Evolutionary conservation across 495 filamentous ascomycete species (phyloP).

Genomic region (Jackrogersella multiformis): DNA sequence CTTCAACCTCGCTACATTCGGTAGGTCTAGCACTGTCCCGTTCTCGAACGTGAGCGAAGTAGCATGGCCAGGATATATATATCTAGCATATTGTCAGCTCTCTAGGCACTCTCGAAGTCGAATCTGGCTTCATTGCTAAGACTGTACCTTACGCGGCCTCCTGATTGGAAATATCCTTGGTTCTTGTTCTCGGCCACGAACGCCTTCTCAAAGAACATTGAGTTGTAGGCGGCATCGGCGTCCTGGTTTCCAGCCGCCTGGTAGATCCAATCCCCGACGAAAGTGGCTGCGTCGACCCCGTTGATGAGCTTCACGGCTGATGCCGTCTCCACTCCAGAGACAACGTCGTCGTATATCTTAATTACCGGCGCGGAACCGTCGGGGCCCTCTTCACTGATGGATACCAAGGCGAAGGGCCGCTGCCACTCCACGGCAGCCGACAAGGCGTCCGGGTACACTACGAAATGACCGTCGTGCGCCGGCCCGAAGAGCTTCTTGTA

Average conservation of each 20-base stretch:
- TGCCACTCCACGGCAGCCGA: constrained; percentile 50
- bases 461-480: constrained; percentile 59
- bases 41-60: constrained; percentile 57
- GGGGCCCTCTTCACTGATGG: constrained; percentile 51
- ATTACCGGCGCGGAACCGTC: constrained; percentile 49
- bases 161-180: constrained; percentile 42
- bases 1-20: constrained; percentile 53
- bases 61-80: constrained; percentile 51
- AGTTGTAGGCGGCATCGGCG: constrained; percentile 60
- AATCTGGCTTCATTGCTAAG: neutral
- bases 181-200: constrained; percentile 38
- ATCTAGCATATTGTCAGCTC: constrained; percentile 27
- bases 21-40: constrained; percentile 45
- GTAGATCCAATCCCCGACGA: constrained; percentile 45
- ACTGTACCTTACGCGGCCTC: constrained; percentile 45
- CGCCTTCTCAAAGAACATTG: constrained; percentile 52
- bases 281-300: constrained; percentile 47
- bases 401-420: constrained; percentile 48
- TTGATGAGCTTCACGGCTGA: constrained; percentile 52
- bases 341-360: constrained; percentile 49
- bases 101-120: neutral
- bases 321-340: constrained; percentile 33
- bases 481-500: constrained; percentile 47
- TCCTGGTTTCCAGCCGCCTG: constrained; percentile 51
- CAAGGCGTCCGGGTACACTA: constrained; percentile 53